Evolutionary conservation across 768 basidiomycete genomes (phyloP).

Genomic region (Lactarius pseudohatsudake): DNA sequence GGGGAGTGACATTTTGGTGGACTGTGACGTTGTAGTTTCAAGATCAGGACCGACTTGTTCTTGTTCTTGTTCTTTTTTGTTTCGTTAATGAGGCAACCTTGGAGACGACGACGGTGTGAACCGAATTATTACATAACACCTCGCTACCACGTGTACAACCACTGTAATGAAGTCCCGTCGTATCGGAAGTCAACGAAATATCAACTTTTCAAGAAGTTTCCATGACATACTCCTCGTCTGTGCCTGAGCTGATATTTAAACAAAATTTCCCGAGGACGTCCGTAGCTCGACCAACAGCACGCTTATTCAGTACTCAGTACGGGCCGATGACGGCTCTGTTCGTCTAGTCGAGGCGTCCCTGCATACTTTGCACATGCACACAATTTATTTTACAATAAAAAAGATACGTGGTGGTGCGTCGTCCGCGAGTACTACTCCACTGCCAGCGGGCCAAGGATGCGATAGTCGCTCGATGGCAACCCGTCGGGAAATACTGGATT

Average conservation of each 20-base stretch:
- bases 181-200: conserved; percentile 5
- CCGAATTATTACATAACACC: conserved; percentile 1
- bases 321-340: conserved; percentile 7
- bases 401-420: neutral
- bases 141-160: neutral
- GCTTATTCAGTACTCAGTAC: neutral
- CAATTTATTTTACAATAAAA: neutral
- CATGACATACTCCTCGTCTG: neutral
- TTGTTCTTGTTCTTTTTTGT: neutral
- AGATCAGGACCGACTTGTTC: neutral
- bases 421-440: neutral
- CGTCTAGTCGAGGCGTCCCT: conserved; percentile 6
- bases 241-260: neutral
- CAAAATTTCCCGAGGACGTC: conserved; percentile 3
- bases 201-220: conserved; percentile 6
- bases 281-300: neutral
- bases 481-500: neutral
- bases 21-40: neutral
- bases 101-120: neutral
- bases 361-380: conserved; percentile 9
- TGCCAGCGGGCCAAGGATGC: neutral
- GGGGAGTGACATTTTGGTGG: neutral
- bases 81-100: neutral
- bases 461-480: conserved; percentile 1
- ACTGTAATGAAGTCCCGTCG: neutral